These are phyloP conservation scores for Candida krabiensis DNA, from an alignment of 805 yeast species.

Conservation along the genomic window DNA sequence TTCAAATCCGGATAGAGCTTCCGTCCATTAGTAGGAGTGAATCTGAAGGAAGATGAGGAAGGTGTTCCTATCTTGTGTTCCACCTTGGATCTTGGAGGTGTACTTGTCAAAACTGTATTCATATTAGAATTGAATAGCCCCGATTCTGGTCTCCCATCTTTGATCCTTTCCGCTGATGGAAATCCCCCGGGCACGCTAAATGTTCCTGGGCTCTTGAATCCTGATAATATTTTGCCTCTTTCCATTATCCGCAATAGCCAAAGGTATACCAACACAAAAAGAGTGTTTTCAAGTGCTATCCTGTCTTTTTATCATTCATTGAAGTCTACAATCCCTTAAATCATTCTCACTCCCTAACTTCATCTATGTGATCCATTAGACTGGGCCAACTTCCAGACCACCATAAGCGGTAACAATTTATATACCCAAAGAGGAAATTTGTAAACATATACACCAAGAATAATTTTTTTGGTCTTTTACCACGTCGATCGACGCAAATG, in stretches of 20 bases:
- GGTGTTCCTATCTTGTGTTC: conserved; percentile 17
- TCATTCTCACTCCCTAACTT: not conserved
- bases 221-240: no score
- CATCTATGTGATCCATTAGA: not conserved
- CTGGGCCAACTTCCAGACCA: no score
- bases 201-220: conserved; percentile 4
- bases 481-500: conserved; percentile 18
- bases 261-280: no score
- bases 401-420: conserved; percentile 8
- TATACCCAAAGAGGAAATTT: conserved; percentile 12
- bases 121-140: not conserved
- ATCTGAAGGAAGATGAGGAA: conserved; percentile 26
- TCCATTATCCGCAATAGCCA: no score
- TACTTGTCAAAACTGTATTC: conserved; percentile 8
- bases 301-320: not conserved
- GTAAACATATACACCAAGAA: no score
- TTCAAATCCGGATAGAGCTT: conserved; percentile 25
- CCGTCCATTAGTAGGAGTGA: conserved; percentile 32
- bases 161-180: conserved; percentile 12
- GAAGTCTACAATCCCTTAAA: no score
- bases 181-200: conserved; percentile 23
- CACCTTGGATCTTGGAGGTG: conserved; percentile 14
- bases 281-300: not conserved
- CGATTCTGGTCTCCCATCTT: not conserved
- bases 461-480: no score